Evolutionary conservation across 352 stramenopile genomes (phyloP).

Genomic region (Phytophthora chlamydospora): DNA sequence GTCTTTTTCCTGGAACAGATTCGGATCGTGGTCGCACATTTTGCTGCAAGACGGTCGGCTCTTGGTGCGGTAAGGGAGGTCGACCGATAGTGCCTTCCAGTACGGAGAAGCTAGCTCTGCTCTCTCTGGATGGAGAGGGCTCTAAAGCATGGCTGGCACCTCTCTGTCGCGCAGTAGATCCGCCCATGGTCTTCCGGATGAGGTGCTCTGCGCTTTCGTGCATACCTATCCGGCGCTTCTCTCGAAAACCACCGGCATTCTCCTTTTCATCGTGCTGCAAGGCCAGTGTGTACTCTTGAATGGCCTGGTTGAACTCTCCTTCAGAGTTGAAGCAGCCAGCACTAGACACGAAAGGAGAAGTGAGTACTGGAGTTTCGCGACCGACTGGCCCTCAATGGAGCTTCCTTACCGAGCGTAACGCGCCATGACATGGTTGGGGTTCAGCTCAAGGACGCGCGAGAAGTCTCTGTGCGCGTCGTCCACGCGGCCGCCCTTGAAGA

Average conservation of each 20-base stretch:
- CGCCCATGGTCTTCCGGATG: slow-evolving; percentile 29
- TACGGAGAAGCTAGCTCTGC: background rate
- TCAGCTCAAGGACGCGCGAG: slow-evolving; percentile 61
- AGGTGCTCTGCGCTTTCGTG: slow-evolving; percentile 31
- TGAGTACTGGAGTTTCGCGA: background rate
- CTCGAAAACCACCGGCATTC: slow-evolving; percentile 34
- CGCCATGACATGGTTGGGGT: slow-evolving; percentile 82
- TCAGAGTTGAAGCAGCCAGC: slow-evolving; percentile 78
- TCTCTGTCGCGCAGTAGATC: slow-evolving; percentile 10
- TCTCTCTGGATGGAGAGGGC: background rate
- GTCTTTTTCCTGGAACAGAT: slow-evolving; percentile 17
- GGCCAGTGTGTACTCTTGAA: slow-evolving; percentile 78
- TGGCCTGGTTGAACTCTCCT: slow-evolving; percentile 71
- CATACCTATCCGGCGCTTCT: slow-evolving; percentile 30
- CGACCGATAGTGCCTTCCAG: background rate
- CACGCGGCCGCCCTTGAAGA: slow-evolving; percentile 61
- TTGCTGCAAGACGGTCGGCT: background rate
- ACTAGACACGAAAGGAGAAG: slow-evolving; percentile 18
- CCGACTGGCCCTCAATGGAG: background rate
- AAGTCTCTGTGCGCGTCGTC: slow-evolving; percentile 72
- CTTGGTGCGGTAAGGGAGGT: background rate
- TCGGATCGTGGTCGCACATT: background rate
- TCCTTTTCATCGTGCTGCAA: slow-evolving; percentile 71
- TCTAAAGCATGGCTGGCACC: slow-evolving; percentile 3
- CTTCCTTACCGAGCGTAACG: slow-evolving; percentile 56